Base-by-base conservation (phyloP, 202 grass and related monocot species). In the Zoysia matrella region DNA sequence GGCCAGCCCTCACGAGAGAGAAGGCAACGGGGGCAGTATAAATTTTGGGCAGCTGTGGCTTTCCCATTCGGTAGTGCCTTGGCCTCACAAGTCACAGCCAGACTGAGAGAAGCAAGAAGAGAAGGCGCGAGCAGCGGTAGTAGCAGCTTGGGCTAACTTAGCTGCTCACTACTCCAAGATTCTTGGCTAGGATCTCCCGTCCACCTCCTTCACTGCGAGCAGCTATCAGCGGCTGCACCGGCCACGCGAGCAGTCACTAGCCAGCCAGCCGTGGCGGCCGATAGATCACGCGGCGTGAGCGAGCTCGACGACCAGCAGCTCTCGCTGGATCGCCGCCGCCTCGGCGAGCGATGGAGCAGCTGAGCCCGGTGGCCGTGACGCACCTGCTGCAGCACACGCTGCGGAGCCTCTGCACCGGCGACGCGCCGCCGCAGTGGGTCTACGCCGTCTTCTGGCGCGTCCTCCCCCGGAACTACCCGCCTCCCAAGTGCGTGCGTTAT, bases 401-500 rank as follows among this genome's bases (percentile, higher is more conserved):
- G 60, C 91, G 92, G 73, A 95, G 88, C 92, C 82, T 95, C 44
- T 98, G 95, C 86, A 83, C 80, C 79, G 81, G 60, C 57, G 90
- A 95, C 47, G 86, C 65, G 61, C 88, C 95, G 39, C 83, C 88
- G 69, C 86, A 88, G 70, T 98, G 95, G 95, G 86, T 98, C 22
- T 98, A 98, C 76, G 92, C 95, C 73, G 92, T 98, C 71, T 95
- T 98, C 83, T 98, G 95, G 95, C 88, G 95, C 78, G 95, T 98
- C 81, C 84, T 95, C 66, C 95, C 92, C 61, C 84, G 92, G 22
- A 98, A 98, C 83, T 98, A 98, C 80, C 95, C 95, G 4, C 95
- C 92, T 46, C 95, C 95, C 53, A 98, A 88, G 95, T 95, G 76
- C 76, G 75, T 39, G 12, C 45, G 45, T 46, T 46, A 46, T 46